Conservation (phyloP, 768 basidiomycete species). For the Pleurotus tuber-regium region DNA sequence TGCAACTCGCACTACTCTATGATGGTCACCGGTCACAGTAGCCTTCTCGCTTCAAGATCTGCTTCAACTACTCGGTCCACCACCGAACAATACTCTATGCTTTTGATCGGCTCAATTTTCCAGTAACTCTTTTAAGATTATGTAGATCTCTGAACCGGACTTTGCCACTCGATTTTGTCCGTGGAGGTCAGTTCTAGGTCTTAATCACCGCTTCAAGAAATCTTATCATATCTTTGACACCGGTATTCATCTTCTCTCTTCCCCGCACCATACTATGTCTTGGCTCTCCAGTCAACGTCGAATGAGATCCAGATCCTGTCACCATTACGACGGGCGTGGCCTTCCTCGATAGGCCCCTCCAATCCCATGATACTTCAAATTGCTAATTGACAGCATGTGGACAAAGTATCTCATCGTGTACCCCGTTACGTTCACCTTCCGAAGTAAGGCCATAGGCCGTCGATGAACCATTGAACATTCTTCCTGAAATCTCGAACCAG, state of each 20-base stretch:
- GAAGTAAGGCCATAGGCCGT: not conserved
- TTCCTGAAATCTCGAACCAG: no score
- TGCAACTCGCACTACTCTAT: no score
- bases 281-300: not conserved
- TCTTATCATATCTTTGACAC: not conserved
- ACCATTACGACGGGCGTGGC: not conserved
- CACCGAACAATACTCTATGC: no score
- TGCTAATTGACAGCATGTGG: not conserved
- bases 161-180: no score
- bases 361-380: not conserved
- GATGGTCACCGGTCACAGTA: no score
- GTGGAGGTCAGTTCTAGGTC: not conserved
- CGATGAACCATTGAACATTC: no score
- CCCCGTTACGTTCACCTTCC: not conserved
- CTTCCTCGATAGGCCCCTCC: not conserved
- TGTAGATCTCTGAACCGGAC: no score
- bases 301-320: not conserved
- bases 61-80: no score
- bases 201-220: constrained; percentile 6
- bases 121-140: no score
- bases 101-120: no score
- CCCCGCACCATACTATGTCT: constrained; percentile 4
- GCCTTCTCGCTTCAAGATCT: no score
- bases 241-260: constrained; percentile 9
- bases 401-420: not conserved